Base-by-base conservation (phyloP, 805 yeast genomes). In the Isabelozyma rhagii region DNA sequence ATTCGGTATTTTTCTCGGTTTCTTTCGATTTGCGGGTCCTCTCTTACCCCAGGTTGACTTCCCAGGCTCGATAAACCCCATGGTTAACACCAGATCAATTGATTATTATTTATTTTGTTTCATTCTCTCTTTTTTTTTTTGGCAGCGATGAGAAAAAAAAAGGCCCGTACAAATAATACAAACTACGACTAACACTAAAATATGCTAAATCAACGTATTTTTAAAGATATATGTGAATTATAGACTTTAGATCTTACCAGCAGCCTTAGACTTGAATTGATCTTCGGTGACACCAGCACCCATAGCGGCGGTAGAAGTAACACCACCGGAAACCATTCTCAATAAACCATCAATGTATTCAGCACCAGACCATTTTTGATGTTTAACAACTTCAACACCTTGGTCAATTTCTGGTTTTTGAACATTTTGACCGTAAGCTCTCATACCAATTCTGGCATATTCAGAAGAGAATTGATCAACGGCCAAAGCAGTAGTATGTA, bases 311-410 rank as follows among this genome's bases (percentile, higher is more conserved):
- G 98, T 93, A 15, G 96, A 86, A 46, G 92, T 80, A 51, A 92
- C 87, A 75, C 98, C 98, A 62, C 97, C 97, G 49, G 94, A 85
- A 25, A 91, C 94, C 72, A 90, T 78, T 71, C 86, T 91, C 69
- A 93, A 83, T 64, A 93, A 77, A 52, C 89, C 85, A 71, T 93
- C 98, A 64, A 93, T 87, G 77, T 90, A 92, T 73, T 89, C 96
- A 29, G 98, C 98, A 67, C 98, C 98, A 41, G 97, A 90, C 98
- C 98, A 93, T 72, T 92, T 90, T 74, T 93, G 98, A 72, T 93
- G 98, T 79, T 91, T 93, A 55, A 93, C 96, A 51, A 93, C 96
- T 71, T 93, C 98, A 57, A 92, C 97, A 56, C 89, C 92, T 52
- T 77, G 78, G 61, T 85, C 89, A 68, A 92, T 88, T 78, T 93